phyloP scores from a whole-genome alignment of 2,329 filamentous ascomycete genomes.

The Pyrenophora tritici-repentis region DNA sequence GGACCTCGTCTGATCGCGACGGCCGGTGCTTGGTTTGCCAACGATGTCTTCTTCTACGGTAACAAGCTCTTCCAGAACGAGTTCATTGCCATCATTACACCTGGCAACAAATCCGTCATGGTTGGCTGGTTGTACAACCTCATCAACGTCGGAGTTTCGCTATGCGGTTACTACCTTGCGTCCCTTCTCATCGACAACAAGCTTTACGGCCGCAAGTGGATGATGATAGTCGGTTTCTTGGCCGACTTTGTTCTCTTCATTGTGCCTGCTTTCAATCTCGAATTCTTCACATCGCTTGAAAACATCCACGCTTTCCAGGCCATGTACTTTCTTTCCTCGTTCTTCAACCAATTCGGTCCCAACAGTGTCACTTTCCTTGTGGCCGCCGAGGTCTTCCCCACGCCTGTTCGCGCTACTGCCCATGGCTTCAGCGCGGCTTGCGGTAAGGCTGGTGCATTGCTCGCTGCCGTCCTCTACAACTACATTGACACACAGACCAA shows the following conservation, averaged over 20 bases:
- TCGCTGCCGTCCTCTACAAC: constrained; percentile 89
- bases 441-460: constrained; percentile 85
- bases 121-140: constrained; percentile 90
- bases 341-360: constrained; percentile 99
- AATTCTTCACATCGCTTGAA: constrained; percentile 74
- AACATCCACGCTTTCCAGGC: constrained; percentile 90
- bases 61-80: constrained; percentile 96
- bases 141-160: constrained; percentile 84
- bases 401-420: constrained; percentile 87
- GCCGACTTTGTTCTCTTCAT: constrained; percentile 94
- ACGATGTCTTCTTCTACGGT: constrained; percentile 98
- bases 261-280: constrained; percentile 84
- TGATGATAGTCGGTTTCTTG: constrained; percentile 93
- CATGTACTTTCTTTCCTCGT: constrained; percentile 97
- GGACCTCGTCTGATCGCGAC: constrained; percentile 86
- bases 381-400: constrained; percentile 95
- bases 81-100: constrained; percentile 83
- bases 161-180: constrained; percentile 87
- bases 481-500: constrained; percentile 85
- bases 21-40: constrained; percentile 88
- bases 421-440: constrained; percentile 93
- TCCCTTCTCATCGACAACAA: constrained; percentile 93
- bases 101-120: constrained; percentile 73
- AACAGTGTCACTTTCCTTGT: constrained; percentile 97
- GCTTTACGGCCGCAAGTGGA: constrained; percentile 92